A percentile compares a stretch with the other conserved stretches of the same genome.
These are phyloP conservation scores for Ramaria rubella DNA, from an alignment of 768 basidiomycete species.

Conservation along the genomic window DNA sequence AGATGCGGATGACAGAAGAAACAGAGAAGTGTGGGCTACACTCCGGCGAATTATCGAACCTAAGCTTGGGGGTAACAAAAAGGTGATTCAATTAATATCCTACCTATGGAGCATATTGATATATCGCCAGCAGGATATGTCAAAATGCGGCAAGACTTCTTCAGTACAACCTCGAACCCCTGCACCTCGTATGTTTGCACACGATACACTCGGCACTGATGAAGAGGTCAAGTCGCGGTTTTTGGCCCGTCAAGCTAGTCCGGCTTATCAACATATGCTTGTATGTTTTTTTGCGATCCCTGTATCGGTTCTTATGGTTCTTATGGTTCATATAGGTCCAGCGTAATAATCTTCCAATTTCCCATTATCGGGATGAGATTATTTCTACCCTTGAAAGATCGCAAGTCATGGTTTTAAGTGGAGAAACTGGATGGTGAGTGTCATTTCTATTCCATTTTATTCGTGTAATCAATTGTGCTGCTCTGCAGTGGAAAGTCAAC, in stretches of 20 bases:
- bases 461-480: slow-evolving; percentile 6
- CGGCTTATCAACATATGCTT: slow-evolving; percentile 83
- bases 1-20: slow-evolving; percentile 50
- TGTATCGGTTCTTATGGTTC: background rate
- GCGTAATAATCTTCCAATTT: slow-evolving; percentile 80
- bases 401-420: slow-evolving; percentile 84
- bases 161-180: background rate
- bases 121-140: background rate
- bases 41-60: slow-evolving; percentile 55
- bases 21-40: slow-evolving; percentile 65
- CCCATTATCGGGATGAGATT: slow-evolving; percentile 70
- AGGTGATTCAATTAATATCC: slow-evolving; percentile 28
- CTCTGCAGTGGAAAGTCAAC: slow-evolving; percentile 85
- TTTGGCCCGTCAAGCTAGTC: slow-evolving; percentile 49
- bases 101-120: background rate
- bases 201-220: background rate
- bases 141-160: background rate
- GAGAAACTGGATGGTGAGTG: slow-evolving; percentile 66
- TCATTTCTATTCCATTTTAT: slow-evolving; percentile 12
- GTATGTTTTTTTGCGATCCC: slow-evolving; percentile 37
- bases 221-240: slow-evolving; percentile 49
- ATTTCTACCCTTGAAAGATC: slow-evolving; percentile 59
- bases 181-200: background rate
- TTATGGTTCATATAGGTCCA: slow-evolving; percentile 44
- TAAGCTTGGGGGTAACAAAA: slow-evolving; percentile 42